These are phyloP conservation scores for Boletus huronensis DNA, from an alignment of 768 basidiomycete species.

Conservation along the genomic window DNA sequence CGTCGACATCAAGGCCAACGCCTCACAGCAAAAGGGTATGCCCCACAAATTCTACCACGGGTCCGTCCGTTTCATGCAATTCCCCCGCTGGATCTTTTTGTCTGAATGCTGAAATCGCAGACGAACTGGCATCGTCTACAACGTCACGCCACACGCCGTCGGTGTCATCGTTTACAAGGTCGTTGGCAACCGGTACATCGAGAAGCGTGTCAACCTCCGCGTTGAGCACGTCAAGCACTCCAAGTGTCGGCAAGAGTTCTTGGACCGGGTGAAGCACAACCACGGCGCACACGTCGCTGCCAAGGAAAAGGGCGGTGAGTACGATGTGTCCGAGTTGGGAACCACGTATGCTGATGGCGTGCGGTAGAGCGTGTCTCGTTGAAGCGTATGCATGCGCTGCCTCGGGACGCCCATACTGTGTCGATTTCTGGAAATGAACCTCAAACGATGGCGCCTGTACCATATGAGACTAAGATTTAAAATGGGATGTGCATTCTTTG, in stretches of 20 bases:
- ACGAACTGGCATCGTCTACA: conserved; percentile 98
- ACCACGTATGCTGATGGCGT: background rate
- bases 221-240: conserved; percentile 96
- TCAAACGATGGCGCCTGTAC: conserved; percentile 88
- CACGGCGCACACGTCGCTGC: conserved; percentile 78
- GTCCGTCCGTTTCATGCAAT: conserved; percentile 45
- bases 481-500: conserved; percentile 9
- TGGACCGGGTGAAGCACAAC: conserved; percentile 93
- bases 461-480: conserved; percentile 97
- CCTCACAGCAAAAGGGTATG: conserved; percentile 99
- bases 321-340: background rate
- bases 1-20: conserved; percentile 99
- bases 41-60: conserved; percentile 99
- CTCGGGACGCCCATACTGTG: conserved; percentile 77
- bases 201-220: conserved; percentile 98
- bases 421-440: conserved; percentile 72
- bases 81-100: background rate
- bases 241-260: conserved; percentile 96
- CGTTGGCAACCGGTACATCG: conserved; percentile 97
- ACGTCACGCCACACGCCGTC: conserved; percentile 91
- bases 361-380: conserved; percentile 70
- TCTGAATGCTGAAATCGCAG: conserved; percentile 38
- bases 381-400: conserved; percentile 81
- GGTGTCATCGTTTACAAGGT: conserved; percentile 98
- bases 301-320: conserved; percentile 84